Base-by-base conservation (phyloP, 192 early-diverging fungal species). In the Coemansia sp. region DNA sequence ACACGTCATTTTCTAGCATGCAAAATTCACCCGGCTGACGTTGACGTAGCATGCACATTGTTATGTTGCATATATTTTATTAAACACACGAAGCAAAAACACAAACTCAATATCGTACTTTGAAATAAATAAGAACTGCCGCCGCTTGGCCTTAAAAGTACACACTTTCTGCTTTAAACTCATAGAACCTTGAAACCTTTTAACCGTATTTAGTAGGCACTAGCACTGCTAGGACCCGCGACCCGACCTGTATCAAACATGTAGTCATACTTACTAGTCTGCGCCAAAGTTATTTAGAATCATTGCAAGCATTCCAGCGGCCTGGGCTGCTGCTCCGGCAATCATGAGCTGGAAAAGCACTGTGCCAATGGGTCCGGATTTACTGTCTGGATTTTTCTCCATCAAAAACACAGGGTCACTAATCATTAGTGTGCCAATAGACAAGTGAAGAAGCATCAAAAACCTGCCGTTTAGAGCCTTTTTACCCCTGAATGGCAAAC, bases 351-450 rank as follows among this genome's bases (percentile, higher is more conserved):
- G 26, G 37, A 37, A 65, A 11, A 65, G 11, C 7, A 47, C 55
- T 9, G 17, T 8, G 11, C 49, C 50, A 21, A 63, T 52, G 9
- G 26, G 47, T 14, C 54, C 41, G 6, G 54, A 29, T 16, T 7
- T 35, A 16, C 25, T 17, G 6, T 47, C 17, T 38, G 63, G 9
- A 2, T 19, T 49, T 19, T 57, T 43, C 21, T 65, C 63, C 19
- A 17, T 65, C 4, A 65, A 22, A 38, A 65, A 65, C 43, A 57
- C 6, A 23, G 63, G 29, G 45, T 65, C 63, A 27, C 63, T 65
- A 41, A 65, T 65, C 21, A 57, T 65, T 16, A 65, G 17, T 6
- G 37, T 49, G 26, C 54, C 63, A 41, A 65, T 5, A 1, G 63
- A 31, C 4, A 49, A 6, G n/a, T 65, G 53, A 19, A 65, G 21